Percentiles rank a stretch among this genome's conserved stretches.
phyloP scores from a whole-genome alignment of 208 protist species.

The Crithidia brevicula region DNA sequence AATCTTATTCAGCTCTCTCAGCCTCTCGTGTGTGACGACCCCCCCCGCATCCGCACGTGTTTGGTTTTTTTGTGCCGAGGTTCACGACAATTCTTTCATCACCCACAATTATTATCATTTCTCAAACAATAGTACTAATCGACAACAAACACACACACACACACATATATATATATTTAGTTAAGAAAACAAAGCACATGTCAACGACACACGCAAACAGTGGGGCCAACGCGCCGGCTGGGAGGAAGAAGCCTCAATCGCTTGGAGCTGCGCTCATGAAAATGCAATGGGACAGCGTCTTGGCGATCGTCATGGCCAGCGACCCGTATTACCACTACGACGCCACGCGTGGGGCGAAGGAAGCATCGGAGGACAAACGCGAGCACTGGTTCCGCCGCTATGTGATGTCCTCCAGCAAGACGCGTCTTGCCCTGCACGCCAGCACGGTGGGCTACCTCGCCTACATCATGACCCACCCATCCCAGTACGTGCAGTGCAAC shows the following conservation, averaged over 20 bases:
- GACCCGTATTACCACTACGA: slow-evolving; percentile 36
- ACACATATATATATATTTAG: no score
- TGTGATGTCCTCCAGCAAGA: slow-evolving; percentile 29
- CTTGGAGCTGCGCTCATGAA: not conserved
- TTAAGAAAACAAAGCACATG: not conserved
- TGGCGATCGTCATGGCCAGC: slow-evolving; percentile 23
- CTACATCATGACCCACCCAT: slow-evolving; percentile 26
- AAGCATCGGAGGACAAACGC: not conserved
- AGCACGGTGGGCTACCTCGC: slow-evolving; percentile 14
- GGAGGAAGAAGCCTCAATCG: not conserved
- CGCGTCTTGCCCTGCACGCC: slow-evolving; percentile 28
- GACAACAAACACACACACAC: no score
- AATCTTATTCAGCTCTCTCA: no score
- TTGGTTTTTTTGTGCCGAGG: no score
- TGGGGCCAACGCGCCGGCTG: not conserved
- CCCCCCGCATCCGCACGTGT: no score
- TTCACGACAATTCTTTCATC: no score
- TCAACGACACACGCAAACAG: not conserved
- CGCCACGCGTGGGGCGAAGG: not conserved
- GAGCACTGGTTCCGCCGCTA: slow-evolving; percentile 19
- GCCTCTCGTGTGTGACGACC: no score
- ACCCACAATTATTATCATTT: no score
- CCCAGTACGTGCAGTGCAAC: slow-evolving; percentile 21
- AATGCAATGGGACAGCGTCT: slow-evolving; percentile 28
- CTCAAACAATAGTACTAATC: no score